Evolutionary conservation across 192 early-diverging fungal species (phyloP).

Genomic region (Coemansia asiatica): DNA sequence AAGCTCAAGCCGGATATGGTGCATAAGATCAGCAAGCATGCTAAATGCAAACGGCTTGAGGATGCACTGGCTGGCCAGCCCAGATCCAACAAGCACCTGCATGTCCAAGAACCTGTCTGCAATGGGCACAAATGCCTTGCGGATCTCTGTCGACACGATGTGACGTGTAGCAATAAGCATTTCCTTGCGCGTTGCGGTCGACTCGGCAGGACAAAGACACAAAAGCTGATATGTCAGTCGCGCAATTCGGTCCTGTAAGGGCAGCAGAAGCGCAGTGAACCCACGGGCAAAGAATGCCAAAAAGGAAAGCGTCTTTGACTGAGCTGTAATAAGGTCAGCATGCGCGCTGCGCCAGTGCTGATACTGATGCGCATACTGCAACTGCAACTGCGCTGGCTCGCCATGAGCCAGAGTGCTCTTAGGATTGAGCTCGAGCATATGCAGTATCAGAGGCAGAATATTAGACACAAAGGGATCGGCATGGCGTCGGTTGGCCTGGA

Average conservation of each 20-base stretch:
- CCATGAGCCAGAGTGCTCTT: conserved; percentile 9
- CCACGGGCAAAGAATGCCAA: conserved; percentile 91
- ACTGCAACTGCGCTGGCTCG: conserved; percentile 13
- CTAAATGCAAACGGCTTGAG: conserved; percentile 90
- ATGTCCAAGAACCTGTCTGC: conserved; percentile 94
- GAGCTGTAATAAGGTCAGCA: conserved; percentile 86
- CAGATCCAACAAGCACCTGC: conserved; percentile 88
- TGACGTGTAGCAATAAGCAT: conserved; percentile 92
- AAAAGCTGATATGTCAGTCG: conserved; percentile 85
- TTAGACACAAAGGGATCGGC: conserved; percentile 76
- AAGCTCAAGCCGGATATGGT: conserved; percentile 87
- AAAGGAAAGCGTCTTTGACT: conserved; percentile 99
- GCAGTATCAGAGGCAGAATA: conserved; percentile 88
- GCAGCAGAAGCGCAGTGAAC: conserved; percentile 67
- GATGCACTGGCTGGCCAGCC: conserved; percentile 90
- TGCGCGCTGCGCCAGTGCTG: conserved; percentile 55
- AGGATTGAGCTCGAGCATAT: conserved; percentile 57
- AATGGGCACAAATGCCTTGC: conserved; percentile 83
- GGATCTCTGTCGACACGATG: conserved; percentile 90
- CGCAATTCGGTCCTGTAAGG: conserved; percentile 81
- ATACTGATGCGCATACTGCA: conserved; percentile 11
- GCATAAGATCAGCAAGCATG: conserved; percentile 94
- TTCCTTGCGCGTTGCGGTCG: conserved; percentile 91
- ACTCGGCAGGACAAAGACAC: conserved; percentile 91
- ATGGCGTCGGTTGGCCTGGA: conserved; percentile 84